Percentiles rank a stretch among this genome's conserved stretches.
These are phyloP conservation scores for Cladorrhinum samala DNA, from an alignment of 495 filamentous ascomycete species.

Conservation along the genomic window DNA sequence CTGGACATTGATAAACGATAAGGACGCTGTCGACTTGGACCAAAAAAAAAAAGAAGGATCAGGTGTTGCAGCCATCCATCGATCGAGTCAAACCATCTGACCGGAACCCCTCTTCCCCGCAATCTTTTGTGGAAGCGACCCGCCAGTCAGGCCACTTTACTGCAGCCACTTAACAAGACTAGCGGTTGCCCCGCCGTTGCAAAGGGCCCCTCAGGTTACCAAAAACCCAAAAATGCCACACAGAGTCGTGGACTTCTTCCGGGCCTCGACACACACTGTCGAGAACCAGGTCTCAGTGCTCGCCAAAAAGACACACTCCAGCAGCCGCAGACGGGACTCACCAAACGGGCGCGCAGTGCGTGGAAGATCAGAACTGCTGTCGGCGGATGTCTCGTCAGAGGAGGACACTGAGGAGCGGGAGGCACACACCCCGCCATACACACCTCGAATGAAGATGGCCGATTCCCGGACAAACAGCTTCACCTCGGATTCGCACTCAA, in stretches of 20 bases:
- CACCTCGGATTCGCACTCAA: constrained; percentile 20
- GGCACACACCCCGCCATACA: constrained; percentile 10
- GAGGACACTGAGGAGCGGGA: constrained; percentile 21
- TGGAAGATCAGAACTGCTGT: constrained; percentile 23
- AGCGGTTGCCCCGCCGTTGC: constrained; percentile 15
- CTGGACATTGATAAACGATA: not conserved
- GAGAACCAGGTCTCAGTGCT: constrained; percentile 28
- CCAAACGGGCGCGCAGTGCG: constrained; percentile 20
- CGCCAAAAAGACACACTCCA: constrained; percentile 22
- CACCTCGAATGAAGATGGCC: constrained; percentile 20
- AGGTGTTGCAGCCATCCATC: no score
- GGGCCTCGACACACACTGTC: constrained; percentile 32
- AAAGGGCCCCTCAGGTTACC: constrained; percentile 9
- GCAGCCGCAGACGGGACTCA: constrained; percentile 18
- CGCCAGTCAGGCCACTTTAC: not conserved
- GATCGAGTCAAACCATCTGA: not conserved
- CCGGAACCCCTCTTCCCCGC: not conserved
- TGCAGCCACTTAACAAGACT: constrained; percentile 1
- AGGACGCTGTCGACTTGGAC: no score
- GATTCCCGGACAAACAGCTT: constrained; percentile 25
- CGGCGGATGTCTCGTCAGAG: constrained; percentile 31
- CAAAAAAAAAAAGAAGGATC: no score
- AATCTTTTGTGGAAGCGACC: constrained; percentile 2
- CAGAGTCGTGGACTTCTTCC: constrained; percentile 45
- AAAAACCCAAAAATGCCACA: constrained; percentile 41